Conservation (phyloP, 352 stramenopile species). For the Phytophthora vignae region DNA sequence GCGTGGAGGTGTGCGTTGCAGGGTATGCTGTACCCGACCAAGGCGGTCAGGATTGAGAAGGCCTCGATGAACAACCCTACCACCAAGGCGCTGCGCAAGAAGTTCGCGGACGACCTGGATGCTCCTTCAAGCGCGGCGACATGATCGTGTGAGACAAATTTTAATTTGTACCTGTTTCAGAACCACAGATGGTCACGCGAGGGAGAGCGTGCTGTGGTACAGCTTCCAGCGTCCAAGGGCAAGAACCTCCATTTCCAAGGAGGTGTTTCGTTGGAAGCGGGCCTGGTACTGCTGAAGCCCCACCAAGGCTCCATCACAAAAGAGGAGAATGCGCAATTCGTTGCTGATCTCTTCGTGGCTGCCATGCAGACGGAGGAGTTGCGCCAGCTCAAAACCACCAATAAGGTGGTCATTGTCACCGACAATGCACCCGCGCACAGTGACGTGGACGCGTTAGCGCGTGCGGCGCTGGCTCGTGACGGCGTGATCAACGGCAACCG, state of each 20-base stretch:
- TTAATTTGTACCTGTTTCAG: slow-evolving; percentile 39
- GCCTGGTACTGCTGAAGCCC: slow-evolving; percentile 23
- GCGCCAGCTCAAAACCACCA: slow-evolving; percentile 7
- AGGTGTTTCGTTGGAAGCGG: slow-evolving; percentile 11
- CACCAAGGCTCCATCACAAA: slow-evolving; percentile 27
- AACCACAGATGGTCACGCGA: slow-evolving; percentile 17
- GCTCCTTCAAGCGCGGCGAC: slow-evolving; percentile 18
- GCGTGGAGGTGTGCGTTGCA: slow-evolving; percentile 13
- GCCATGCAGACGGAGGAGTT: slow-evolving; percentile 21
- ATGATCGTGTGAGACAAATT: slow-evolving; percentile 39
- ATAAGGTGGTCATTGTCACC: slow-evolving; percentile 30
- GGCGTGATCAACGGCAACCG: slow-evolving; percentile 23
- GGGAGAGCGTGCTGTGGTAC: slow-evolving; percentile 12
- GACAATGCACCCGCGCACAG: slow-evolving; percentile 31
- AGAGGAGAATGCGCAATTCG: slow-evolving; percentile 25
- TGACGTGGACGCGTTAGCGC: slow-evolving; percentile 4
- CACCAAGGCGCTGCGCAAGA: slow-evolving; percentile 30
- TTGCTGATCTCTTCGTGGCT: slow-evolving; percentile 33
- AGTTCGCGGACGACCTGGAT: slow-evolving; percentile 19
- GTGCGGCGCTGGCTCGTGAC: slow-evolving; percentile 10
- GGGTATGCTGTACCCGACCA: slow-evolving; percentile 32
- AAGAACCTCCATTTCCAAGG: slow-evolving; percentile 29
- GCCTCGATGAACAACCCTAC: slow-evolving; percentile 23
- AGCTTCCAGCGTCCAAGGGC: slow-evolving; percentile 19
- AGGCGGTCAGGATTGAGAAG: slow-evolving; percentile 34